Conservation (phyloP, 2,329 filamentous ascomycete species). For the Fusarium palustre region DNA sequence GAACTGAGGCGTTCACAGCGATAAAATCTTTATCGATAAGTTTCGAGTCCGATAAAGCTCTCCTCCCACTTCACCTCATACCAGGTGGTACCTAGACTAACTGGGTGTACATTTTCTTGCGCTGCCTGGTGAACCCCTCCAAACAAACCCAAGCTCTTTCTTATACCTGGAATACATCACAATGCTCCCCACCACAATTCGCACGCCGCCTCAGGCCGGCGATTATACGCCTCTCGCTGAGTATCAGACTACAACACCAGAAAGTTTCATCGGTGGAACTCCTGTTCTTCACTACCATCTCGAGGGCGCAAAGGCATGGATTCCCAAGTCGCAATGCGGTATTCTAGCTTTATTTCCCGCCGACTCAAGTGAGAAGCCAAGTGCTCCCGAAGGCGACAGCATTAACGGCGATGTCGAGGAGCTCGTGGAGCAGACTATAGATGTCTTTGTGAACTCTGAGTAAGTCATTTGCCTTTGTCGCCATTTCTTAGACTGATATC, state of each 20-base stretch:
- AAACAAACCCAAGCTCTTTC: conserved; percentile 22
- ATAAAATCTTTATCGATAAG: conserved; percentile 40
- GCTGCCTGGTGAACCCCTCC: conserved; percentile 40
- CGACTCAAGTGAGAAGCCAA: conserved; percentile 50
- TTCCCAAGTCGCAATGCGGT: conserved; percentile 66
- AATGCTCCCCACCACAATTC: conserved; percentile 67
- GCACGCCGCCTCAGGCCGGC: conserved; percentile 64
- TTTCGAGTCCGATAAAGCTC: conserved; percentile 32
- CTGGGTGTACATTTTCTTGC: conserved; percentile 36
- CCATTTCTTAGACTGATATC: conserved; percentile 6
- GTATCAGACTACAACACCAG: conserved; percentile 78
- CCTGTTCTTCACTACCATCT: conserved; percentile 76
- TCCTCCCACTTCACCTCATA: conserved; percentile 31
- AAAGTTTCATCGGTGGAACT: conserved; percentile 77
- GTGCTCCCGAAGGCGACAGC: conserved; percentile 39
- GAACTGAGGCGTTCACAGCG: background rate
- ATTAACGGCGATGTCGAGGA: conserved; percentile 52
- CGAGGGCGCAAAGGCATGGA: conserved; percentile 66
- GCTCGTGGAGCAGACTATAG: conserved; percentile 61
- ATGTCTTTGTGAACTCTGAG: conserved; percentile 71
- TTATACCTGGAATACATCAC: conserved; percentile 4
- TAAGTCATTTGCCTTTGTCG: conserved; percentile 49
- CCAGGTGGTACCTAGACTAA: too few relatives aligned
- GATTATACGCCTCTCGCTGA: conserved; percentile 75
- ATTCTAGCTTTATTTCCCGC: conserved; percentile 66